These are phyloP conservation scores for Acer negundo DNA, from an alignment of 345 rosid genomes.

Conservation along the genomic window DNA sequence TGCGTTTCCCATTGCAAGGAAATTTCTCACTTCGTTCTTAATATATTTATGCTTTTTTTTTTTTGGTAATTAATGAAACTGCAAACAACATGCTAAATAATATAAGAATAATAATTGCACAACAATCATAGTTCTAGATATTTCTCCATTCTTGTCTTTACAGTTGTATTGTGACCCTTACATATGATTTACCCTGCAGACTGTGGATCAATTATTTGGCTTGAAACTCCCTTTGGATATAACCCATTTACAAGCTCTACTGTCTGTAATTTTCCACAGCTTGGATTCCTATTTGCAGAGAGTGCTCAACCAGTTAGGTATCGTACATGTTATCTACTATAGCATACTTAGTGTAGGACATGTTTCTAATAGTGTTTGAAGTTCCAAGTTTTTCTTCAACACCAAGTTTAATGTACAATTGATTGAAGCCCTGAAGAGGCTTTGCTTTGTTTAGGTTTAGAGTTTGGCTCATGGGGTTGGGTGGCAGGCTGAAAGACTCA, in stretches of 20 bases:
- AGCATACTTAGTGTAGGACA: constrained; percentile 10
- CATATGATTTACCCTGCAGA: constrained; percentile 52
- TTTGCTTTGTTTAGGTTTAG: not conserved
- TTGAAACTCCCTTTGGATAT: constrained; percentile 85
- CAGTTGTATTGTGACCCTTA: constrained; percentile 9
- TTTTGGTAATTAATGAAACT: constrained; percentile 4
- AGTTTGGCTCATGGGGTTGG: not conserved
- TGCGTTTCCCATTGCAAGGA: not conserved
- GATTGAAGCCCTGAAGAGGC: not conserved
- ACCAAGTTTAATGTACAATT: not conserved
- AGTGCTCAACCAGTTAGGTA: constrained; percentile 78
- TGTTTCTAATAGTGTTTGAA: constrained; percentile 4
- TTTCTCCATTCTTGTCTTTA: not conserved
- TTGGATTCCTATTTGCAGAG: constrained; percentile 79
- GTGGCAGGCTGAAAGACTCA: not conserved
- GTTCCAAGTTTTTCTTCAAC: constrained; percentile 6
- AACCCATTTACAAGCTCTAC: constrained; percentile 93
- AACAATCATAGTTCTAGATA: not conserved
- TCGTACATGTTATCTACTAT: constrained; percentile 8
- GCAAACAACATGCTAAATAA: constrained; percentile 6
- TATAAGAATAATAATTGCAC: not conserved
- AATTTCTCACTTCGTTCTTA: constrained; percentile 10
- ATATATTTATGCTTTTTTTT: not conserved
- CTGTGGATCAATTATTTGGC: constrained; percentile 89
- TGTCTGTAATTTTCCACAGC: constrained; percentile 83